Base-by-base conservation (phyloP, 352 stramenopile species). In the Aphanomyces stellatus region DNA sequence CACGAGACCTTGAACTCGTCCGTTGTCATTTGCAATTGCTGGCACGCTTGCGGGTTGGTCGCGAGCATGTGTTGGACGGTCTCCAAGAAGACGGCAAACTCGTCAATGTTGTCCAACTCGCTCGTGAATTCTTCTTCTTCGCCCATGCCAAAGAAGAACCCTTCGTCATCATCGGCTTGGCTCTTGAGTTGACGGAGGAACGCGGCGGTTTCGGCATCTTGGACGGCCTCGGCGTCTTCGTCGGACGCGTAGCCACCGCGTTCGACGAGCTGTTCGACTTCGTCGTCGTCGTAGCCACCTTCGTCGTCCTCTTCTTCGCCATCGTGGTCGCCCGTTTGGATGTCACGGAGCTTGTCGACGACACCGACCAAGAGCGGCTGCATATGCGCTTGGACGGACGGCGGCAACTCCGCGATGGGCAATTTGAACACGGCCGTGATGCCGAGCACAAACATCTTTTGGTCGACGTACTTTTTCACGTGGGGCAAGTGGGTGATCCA, bases 361-460 rank as follows among this genome's bases (percentile, higher is more conserved):
- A 83, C 77, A 17, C 84, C 80, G 34, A 96, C 82, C 55, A 89
- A 87, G n/a, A 96, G 74, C 65, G 88, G 80, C 71, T 93, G 89
- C 61, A 95, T 80, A 72, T 98, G 93, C 31, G 95, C 78, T 28
- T 83, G 78, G 34, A 96, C 74, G 43, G 93, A 79, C 31, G 80
- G 73, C n/a, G 82, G 81, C 40, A 89, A 79, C 62, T 96, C 85
- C 51, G 87, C 86, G 7, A 87, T 75, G 19, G 91, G 88, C 15
- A 98, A 73, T 68, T 87, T 85, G 51, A 98, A 78, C 66, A 98
- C 84, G 46, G 90, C 96, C 71, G 94, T 88, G 15, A 97, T 75
- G 28, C 91, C 93, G 27, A 98, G 77, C 51, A 98, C 82, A 34
- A 96, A 97, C 37, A 98, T 76, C 78, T 98, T 98, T 57, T 87